A percentile compares a stretch with the other conserved stretches of the same genome.
These are phyloP conservation scores for Calonectria pseudoreteaudii DNA, from an alignment of 2,329 filamentous ascomycete species.

Conservation along the genomic window DNA sequence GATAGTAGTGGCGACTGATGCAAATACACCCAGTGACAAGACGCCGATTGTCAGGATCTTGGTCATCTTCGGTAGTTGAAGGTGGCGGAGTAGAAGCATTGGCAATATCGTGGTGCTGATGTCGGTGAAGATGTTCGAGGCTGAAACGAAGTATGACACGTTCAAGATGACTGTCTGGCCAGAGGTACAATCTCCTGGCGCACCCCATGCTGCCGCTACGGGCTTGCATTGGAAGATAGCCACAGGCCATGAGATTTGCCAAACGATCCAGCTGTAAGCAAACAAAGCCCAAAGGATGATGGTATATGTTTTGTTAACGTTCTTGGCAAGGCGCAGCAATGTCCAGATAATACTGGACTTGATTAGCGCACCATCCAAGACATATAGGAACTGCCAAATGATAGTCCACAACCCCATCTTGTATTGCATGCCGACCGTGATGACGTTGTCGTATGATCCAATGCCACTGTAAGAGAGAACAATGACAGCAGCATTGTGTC, in stretches of 20 bases:
- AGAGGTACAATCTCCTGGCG: constrained; percentile 29
- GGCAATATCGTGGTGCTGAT: constrained; percentile 26
- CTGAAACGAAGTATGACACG: constrained; percentile 32
- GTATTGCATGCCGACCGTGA: constrained; percentile 33
- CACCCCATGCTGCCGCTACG: constrained; percentile 30
- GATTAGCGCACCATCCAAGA: constrained; percentile 28
- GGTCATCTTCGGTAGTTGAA: constrained; percentile 27
- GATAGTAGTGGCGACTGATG: constrained; percentile 34
- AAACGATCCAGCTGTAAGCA: constrained; percentile 28
- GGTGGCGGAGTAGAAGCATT: constrained; percentile 26
- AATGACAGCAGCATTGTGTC: constrained; percentile 27
- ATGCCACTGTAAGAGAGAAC: constrained; percentile 25
- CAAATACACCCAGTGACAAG: constrained; percentile 27
- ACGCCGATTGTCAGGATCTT: constrained; percentile 30
- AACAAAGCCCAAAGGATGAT: constrained; percentile 22
- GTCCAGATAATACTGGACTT: constrained; percentile 34
- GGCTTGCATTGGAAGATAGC: constrained; percentile 39
- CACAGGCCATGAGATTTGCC: constrained; percentile 34
- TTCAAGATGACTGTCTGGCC: constrained; percentile 28
- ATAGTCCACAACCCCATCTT: constrained; percentile 32
- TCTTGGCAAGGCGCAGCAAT: constrained; percentile 30
- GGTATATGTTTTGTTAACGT: constrained; percentile 18
- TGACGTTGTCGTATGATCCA: constrained; percentile 27
- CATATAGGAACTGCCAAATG: constrained; percentile 34
- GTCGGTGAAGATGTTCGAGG: constrained; percentile 32